Evolutionary conservation across 306 rosid genomes (phyloP).

Genomic region (Purshia tridentata): DNA sequence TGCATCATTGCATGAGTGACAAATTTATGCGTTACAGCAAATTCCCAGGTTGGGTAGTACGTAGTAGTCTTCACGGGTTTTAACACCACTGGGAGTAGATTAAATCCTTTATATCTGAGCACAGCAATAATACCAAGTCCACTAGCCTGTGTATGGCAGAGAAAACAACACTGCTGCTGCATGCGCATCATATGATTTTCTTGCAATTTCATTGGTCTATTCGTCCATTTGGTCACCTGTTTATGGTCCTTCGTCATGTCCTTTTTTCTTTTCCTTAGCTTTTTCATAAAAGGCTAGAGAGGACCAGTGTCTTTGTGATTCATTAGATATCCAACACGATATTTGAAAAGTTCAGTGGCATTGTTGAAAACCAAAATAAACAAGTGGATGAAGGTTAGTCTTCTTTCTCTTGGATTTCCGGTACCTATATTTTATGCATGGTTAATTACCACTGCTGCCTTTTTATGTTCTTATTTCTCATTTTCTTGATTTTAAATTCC

Average conservation of each 20-base stretch:
- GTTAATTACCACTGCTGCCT: not conserved
- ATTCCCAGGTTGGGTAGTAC: slow-evolving; percentile 14
- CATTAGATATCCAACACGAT: slow-evolving; percentile 10
- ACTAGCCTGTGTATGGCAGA: slow-evolving; percentile 25
- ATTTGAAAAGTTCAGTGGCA: not conserved
- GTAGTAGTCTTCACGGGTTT: slow-evolving; percentile 23
- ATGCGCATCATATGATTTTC: slow-evolving; percentile 26
- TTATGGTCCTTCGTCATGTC: slow-evolving; percentile 14
- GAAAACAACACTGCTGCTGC: slow-evolving; percentile 20
- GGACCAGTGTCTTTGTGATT: slow-evolving; percentile 10
- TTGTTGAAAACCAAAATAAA: slow-evolving; percentile 2
- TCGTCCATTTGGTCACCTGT: slow-evolving; percentile 29
- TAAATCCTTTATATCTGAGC: slow-evolving; percentile 10
- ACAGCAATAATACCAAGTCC: slow-evolving; percentile 22
- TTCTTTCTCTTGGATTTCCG: not conserved
- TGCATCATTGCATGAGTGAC: slow-evolving; percentile 41
- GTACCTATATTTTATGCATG: not conserved
- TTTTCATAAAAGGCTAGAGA: not conserved
- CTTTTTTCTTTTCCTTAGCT: slow-evolving; percentile 14
- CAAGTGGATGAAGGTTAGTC: slow-evolving; percentile 11
- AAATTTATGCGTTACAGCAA: slow-evolving; percentile 35
- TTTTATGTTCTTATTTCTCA: not conserved
- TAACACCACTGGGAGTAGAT: slow-evolving; percentile 19
- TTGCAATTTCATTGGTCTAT: slow-evolving; percentile 10
- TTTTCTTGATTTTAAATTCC: not conserved